Base-by-base conservation (phyloP, 139 green algal genomes). In the Picochlorum sp. region DNA sequence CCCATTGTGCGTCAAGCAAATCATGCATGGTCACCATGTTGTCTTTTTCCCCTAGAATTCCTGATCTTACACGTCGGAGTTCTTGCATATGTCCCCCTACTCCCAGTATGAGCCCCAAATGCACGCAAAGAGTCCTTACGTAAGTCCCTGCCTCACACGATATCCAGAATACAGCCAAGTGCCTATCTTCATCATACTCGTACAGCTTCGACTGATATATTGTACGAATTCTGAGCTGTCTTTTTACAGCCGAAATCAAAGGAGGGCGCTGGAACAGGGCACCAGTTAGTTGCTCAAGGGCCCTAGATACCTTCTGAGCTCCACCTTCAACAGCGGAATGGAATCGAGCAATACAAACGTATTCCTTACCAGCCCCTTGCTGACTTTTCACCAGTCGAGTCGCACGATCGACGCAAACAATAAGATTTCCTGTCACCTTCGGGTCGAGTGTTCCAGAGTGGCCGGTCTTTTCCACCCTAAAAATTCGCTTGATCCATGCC, bases 21-120 rank as follows among this genome's bases (percentile, higher is more conserved):
- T 99, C 93, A 64, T 99, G 93, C 93, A 98, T 97, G n/a, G 90
- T 97, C 13, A 94, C 86, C 86, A 99, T 90, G 78, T 97, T 97
- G 61, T 97, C 80, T n/a, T 55, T 44, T 74, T 99, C 93, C n/a
- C 86, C 88, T 74, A 98, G 76, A 61, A 96, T 96, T 50, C 92
- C 92, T 0, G 77, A 90, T 5, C 92, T 79, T 40, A 96, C 84
- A n/a, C 92, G 82, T 5, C 91, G 81, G 63, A 97, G 83, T 79
- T 98, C 92, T 81, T 93, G 82, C 91, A 98, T 98, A 74, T 97
- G 91, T 14, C 84, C 93, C 40, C 93, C 93, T 7, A 95, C 85
- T 4, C 93, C 93, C 22, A 99, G 81, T 59, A 98, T 64, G 45
- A 99, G 77, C 4, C 93, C 93, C 57, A 99, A 61, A 69, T 99